phyloP scores from a whole-genome alignment of 257 asterid genomes.

The Nicotiana otophora region DNA sequence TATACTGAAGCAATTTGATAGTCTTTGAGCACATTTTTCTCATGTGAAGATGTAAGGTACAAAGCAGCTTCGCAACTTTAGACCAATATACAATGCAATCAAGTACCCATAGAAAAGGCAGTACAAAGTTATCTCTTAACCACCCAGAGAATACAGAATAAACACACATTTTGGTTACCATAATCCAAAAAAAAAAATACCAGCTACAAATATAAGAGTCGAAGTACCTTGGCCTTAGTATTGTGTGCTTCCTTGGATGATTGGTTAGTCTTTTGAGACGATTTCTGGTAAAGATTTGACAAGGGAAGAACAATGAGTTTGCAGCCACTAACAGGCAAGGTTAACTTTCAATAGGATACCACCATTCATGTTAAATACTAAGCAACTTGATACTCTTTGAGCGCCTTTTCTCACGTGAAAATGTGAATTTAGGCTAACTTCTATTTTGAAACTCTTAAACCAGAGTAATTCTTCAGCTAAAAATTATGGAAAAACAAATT shows the following conservation, averaged over 20 bases:
- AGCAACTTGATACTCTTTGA: not conserved
- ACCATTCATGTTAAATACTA: not conserved
- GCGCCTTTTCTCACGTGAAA: not conserved
- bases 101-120: not conserved
- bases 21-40: not conserved
- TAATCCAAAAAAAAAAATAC: not conserved
- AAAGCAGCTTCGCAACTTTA: not conserved
- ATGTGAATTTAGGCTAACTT: not conserved
- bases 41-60: not conserved
- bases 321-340: not conserved
- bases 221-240: constrained; percentile 6
- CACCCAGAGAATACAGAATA: not conserved
- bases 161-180: not conserved
- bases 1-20: not conserved
- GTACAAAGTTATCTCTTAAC: not conserved
- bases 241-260: constrained; percentile 9
- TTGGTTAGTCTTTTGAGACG: not conserved
- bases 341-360: not conserved
- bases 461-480: constrained; percentile 7
- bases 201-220: not conserved
- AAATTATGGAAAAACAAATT: not conserved
- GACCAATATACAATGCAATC: not conserved
- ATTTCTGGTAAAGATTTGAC: not conserved
- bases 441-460: not conserved
- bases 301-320: not conserved